Percentiles rank a stretch among this genome's conserved stretches.
phyloP scores from a whole-genome alignment of 2,329 filamentous ascomycete species.

The Penicillium sp. region DNA sequence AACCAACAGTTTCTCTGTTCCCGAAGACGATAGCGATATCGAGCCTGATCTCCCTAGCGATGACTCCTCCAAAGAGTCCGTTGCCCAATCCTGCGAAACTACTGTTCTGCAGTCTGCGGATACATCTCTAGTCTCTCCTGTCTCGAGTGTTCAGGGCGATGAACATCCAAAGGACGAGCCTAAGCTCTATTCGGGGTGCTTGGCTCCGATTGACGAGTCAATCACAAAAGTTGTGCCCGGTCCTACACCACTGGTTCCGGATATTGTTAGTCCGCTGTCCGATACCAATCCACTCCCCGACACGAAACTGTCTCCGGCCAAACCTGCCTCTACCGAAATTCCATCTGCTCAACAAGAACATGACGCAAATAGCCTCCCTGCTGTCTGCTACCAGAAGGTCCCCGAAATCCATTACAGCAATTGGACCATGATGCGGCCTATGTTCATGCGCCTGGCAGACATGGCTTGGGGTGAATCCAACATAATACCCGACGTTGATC shows the following conservation, averaged over 20 bases:
- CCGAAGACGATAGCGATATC: constrained; percentile 39
- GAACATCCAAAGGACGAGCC: neutral
- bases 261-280: neutral
- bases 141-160: neutral
- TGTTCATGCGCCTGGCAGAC: constrained; percentile 9
- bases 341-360: neutral
- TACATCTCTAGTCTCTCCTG: neutral
- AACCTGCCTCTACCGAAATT: neutral
- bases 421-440: constrained; percentile 7
- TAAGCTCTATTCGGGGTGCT: neutral
- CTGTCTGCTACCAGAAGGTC: constrained; percentile 3
- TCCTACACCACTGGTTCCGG: neutral
- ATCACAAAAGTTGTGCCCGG: neutral
- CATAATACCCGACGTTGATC: constrained; percentile 4
- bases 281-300: neutral
- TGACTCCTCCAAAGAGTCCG: neutral
- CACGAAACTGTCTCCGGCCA: neutral
- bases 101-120: neutral
- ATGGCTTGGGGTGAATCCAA: constrained; percentile 12
- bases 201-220: neutral
- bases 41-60: constrained; percentile 4
- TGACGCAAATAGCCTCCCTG: neutral
- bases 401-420: neutral
- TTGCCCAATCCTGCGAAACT: neutral
- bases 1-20: constrained; percentile 42